These are phyloP conservation scores for Scheffersomyces parashehatae DNA, from an alignment of 1,139 yeast genomes.

Conservation along the genomic window DNA sequence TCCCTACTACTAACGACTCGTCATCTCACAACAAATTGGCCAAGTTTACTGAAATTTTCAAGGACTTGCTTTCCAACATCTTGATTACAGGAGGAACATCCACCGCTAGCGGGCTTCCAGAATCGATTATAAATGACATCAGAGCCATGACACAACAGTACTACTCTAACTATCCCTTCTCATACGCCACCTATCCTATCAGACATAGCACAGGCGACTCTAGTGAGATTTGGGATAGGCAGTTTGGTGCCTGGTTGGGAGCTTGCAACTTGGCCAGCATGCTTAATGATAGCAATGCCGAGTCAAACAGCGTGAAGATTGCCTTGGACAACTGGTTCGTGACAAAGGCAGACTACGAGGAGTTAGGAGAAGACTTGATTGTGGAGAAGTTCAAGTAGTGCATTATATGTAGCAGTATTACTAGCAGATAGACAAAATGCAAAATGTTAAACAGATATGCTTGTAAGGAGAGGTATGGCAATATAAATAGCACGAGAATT, in stretches of 20 bases:
- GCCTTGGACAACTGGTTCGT: conserved; percentile 57
- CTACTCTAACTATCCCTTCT: conserved; percentile 51
- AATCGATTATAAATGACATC: conserved; percentile 61
- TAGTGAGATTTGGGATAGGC: conserved; percentile 52
- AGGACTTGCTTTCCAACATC: conserved; percentile 53
- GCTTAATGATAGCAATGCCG: conserved; percentile 41
- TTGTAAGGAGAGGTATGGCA: too few species aligned
- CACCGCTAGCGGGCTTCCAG: conserved; percentile 59
- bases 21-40: conserved; percentile 25
- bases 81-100: conserved; percentile 70
- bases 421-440: too few species aligned
- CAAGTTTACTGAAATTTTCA: conserved; percentile 43
- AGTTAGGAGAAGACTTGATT: conserved; percentile 58
- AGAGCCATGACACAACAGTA: conserved; percentile 43
- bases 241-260: conserved; percentile 64
- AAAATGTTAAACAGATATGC: too few species aligned
- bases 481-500: too few species aligned
- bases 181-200: conserved; percentile 30
- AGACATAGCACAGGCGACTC: conserved; percentile 24
- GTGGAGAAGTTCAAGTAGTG: conserved; percentile 53
- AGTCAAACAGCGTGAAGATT: conserved; percentile 42
- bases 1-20: conserved; percentile 19
- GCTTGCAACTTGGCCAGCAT: conserved; percentile 62
- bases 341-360: conserved; percentile 58
- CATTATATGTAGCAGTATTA: too few species aligned